These are phyloP conservation scores for Mycena rosella DNA, from an alignment of 768 basidiomycete species.

Conservation along the genomic window DNA sequence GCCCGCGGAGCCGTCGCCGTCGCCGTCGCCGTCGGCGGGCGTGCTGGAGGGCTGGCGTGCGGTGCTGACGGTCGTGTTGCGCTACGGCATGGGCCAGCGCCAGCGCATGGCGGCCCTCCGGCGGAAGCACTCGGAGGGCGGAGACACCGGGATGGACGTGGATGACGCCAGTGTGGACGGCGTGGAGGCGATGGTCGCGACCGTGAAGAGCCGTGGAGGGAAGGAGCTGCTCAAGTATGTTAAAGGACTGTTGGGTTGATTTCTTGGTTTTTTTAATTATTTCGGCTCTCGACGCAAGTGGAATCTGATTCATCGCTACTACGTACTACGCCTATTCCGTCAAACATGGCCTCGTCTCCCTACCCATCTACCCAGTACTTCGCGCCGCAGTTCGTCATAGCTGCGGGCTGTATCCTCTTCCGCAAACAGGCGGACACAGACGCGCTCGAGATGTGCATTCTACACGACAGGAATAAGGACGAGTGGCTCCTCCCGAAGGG, in stretches of 20 bases:
- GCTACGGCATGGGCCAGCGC: constrained; percentile 74
- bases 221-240: constrained; percentile 81
- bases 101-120: constrained; percentile 52
- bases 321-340: neutral
- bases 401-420: constrained; percentile 59
- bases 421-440: constrained; percentile 36
- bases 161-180: constrained; percentile 51
- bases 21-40: constrained; percentile 15
- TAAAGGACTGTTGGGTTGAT: constrained; percentile 49
- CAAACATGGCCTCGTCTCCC: constrained; percentile 1
- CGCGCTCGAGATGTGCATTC: constrained; percentile 54
- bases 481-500: constrained; percentile 70
- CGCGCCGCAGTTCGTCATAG: constrained; percentile 49
- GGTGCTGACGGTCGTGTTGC: constrained; percentile 74
- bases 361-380: constrained; percentile 29
- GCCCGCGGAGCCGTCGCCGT: constrained; percentile 50
- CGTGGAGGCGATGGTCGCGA: constrained; percentile 82
- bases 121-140: constrained; percentile 29
- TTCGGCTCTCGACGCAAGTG: neutral
- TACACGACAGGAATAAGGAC: constrained; percentile 46
- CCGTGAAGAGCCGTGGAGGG: constrained; percentile 81
- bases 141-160: constrained; percentile 48
- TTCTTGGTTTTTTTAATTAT: neutral
- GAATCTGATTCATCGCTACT: constrained; percentile 9
- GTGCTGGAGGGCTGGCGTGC: constrained; percentile 85